Evolutionary conservation across 2,329 filamentous ascomycete species (phyloP).

Genomic region (Gnomoniopsis sp.): DNA sequence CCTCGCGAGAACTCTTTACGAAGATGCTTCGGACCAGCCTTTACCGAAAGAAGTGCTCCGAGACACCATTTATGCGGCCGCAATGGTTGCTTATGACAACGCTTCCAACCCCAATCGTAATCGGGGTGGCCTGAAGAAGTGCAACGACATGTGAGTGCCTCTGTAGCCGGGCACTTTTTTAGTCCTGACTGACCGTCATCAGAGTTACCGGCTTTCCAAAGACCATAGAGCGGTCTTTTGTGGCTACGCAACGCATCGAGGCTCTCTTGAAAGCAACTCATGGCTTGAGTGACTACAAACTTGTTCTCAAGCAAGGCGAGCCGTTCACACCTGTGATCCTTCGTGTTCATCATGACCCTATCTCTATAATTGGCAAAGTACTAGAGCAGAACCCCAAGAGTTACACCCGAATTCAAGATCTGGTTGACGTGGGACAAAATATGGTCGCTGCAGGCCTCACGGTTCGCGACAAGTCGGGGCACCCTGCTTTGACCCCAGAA

Average conservation of each 20-base stretch:
- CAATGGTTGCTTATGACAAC: slow-evolving; percentile 73
- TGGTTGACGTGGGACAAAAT: slow-evolving; percentile 65
- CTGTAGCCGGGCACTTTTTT: slow-evolving; percentile 2
- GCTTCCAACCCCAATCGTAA: slow-evolving; percentile 77
- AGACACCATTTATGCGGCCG: slow-evolving; percentile 58
- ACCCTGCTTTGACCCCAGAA: slow-evolving; percentile 23
- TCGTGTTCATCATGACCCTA: slow-evolving; percentile 71
- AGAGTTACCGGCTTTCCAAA: slow-evolving; percentile 63
- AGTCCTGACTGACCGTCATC: not conserved
- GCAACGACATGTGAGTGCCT: slow-evolving; percentile 64
- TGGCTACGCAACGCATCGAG: slow-evolving; percentile 52
- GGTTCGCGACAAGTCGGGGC: slow-evolving; percentile 26
- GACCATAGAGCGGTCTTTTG: slow-evolving; percentile 49
- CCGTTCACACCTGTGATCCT: slow-evolving; percentile 77
- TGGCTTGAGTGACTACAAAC: slow-evolving; percentile 69
- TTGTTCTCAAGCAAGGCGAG: slow-evolving; percentile 75
- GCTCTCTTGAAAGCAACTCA: slow-evolving; percentile 71
- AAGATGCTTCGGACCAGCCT: slow-evolving; percentile 45
- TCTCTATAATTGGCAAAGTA: slow-evolving; percentile 69
- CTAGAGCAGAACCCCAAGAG: slow-evolving; percentile 72
- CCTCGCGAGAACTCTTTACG: slow-evolving; percentile 61
- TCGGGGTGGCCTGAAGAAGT: slow-evolving; percentile 73
- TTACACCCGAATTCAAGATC: slow-evolving; percentile 72
- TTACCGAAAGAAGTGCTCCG: slow-evolving; percentile 51
- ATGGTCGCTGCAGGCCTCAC: slow-evolving; percentile 60